These are phyloP conservation scores for Termitomyces sp. DNA, from an alignment of 768 basidiomycete species.

Conservation along the genomic window DNA sequence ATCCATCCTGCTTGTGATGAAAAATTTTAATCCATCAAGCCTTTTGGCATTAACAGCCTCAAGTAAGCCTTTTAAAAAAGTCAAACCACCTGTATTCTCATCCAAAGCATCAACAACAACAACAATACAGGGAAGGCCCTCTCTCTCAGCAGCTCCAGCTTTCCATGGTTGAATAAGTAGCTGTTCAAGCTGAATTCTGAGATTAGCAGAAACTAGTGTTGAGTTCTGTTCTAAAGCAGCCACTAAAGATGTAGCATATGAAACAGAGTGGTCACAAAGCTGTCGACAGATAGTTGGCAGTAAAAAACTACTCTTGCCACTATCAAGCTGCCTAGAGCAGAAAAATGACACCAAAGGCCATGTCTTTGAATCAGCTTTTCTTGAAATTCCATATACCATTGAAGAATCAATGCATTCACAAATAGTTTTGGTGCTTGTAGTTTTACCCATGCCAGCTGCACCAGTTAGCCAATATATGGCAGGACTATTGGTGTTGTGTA, in stretches of 20 bases:
- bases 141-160: too few relatives aligned
- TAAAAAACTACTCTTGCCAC: not conserved
- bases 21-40: not conserved
- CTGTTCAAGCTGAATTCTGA: not conserved
- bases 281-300: not conserved
- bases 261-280: not conserved
- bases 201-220: not conserved
- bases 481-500: not conserved
- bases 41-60: not conserved
- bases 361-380: too few relatives aligned
- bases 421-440: not conserved
- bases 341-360: not conserved
- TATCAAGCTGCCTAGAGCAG: slow-evolving; percentile 1
- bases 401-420: not conserved
- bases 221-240: not conserved
- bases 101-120: not conserved
- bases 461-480: not conserved
- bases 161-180: not conserved
- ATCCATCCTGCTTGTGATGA: not conserved
- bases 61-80: not conserved
- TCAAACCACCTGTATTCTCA: not conserved
- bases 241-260: not conserved
- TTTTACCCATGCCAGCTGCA: not conserved
- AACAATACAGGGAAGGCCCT: not conserved
- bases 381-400: too few relatives aligned